Evolutionary conservation across 139 green algal genomes (phyloP), one percentile per base, ranked within the genome.

Genomic region (Deuterostichococcus epilithicus): DNA sequence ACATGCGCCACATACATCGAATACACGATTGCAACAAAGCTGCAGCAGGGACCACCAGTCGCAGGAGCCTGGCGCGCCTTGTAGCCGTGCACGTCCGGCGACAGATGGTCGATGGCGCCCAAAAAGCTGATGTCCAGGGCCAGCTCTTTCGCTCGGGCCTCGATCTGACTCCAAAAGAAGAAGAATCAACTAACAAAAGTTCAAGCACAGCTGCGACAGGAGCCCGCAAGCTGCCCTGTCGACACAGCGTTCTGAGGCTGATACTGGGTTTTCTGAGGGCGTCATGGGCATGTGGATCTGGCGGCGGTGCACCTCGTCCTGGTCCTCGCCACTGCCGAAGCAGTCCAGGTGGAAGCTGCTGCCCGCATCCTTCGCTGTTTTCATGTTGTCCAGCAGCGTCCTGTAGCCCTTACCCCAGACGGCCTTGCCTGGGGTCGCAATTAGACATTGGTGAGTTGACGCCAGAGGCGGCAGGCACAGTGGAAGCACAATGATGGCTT

Each of bases 351-450:
- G 30, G 34, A 34, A 42, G 60, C n/a, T 33, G 52, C 65, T n/a
- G 32, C 23, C 36, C 70, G 74, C 38, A 38, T 34, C 66, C 47
- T 76, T 80, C 92, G 88, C 81, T 91, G 26, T 83, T 2, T 83
- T 72, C 23, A 96, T 71, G 28, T 89, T 77, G 45, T 94, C 81
- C 75, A 97, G 83, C 82, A 96, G 87, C 88, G 97, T 91, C 6
- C 90, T 91, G 87, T 97, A 98, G 63, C 95, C 95, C 83, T 98
- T 98, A 68, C 87, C 91, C 94, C 94, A 98, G 42, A 98, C 76
- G 35, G 71, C 79, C 44, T 81, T 80, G 47, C 81, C 72, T 36
- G 26, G 38, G 18, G 26, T 25, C 30, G 44, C 72, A 73, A n/a
- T n/a, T n/a, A n/a, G n/a, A n/a, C n/a, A n/a, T n/a, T n/a, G n/a